These are phyloP conservation scores for Blepharisma japonicum DNA, from an alignment of 73 alveolate genomes.

Conservation along the genomic window DNA sequence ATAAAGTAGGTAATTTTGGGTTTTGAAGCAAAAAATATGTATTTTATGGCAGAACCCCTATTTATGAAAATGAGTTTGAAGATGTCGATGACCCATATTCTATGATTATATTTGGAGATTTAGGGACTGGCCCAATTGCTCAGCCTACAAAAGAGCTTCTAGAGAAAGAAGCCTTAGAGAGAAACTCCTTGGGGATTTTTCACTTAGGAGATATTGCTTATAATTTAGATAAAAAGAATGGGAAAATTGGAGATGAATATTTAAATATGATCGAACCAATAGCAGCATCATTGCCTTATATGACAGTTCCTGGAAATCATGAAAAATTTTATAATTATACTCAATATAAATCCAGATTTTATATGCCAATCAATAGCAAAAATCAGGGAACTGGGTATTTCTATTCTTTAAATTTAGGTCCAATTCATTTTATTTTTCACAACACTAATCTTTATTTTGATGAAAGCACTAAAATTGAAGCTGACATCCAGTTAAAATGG, in stretches of 20 bases:
- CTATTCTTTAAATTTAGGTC: constrained; percentile 11
- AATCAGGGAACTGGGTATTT: constrained; percentile 17
- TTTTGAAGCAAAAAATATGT: background rate
- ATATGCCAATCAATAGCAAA: constrained; percentile 7
- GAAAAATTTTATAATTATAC: constrained; percentile 14
- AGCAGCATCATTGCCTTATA: constrained; percentile 16
- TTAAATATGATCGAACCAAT: background rate
- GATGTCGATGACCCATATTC: no score
- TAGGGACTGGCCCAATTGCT: no score
- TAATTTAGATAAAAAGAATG: background rate
- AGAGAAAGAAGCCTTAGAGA: no score
- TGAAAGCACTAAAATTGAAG: background rate
- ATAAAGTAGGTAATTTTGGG: background rate
- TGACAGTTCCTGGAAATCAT: constrained; percentile 27
- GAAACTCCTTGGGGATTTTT: no score
- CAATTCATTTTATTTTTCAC: constrained; percentile 1
- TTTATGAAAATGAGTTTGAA: no score
- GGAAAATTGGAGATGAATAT: constrained; percentile 15
- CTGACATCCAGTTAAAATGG: background rate
- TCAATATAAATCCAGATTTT: background rate
- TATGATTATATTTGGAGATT: no score
- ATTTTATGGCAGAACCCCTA: constrained; percentile 9
- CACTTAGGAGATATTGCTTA: no score
- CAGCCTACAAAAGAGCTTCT: no score
- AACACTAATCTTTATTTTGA: constrained; percentile 1